A percentile compares a stretch with the other conserved stretches of the same genome.
Conservation (phyloP, 2,329 filamentous ascomycete species). For the Aspergillus neotritici region DNA sequence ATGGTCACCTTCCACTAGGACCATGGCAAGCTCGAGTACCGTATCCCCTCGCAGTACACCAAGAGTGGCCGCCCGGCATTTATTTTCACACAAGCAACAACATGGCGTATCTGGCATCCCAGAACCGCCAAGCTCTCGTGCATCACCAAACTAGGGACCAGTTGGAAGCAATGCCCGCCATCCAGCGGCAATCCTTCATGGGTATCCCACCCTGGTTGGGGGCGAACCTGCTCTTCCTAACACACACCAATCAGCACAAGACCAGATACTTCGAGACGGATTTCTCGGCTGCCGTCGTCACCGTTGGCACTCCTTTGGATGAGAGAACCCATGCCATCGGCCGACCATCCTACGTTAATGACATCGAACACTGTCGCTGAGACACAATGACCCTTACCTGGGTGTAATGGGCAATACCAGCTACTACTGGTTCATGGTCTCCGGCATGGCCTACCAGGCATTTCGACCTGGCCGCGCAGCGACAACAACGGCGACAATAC, state of each 20-base stretch:
- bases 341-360: conserved; percentile 10
- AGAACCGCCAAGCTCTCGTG: conserved; percentile 12
- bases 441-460: no score
- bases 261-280: conserved; percentile 35
- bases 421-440: no score
- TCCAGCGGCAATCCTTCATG: conserved; percentile 3
- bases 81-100: conserved; percentile 27
- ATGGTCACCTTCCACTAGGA: conserved; percentile 11
- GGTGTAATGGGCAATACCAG: no score
- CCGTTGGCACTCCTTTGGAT: conserved; percentile 1
- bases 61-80: conserved; percentile 37
- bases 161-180: conserved; percentile 12
- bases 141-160: conserved; percentile 16
- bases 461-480: no score
- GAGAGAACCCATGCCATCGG: conserved; percentile 5
- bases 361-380: conserved; percentile 1
- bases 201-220: conserved; percentile 26
- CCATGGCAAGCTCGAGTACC: conserved; percentile 36
- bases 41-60: conserved; percentile 34
- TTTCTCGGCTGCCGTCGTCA: conserved; percentile 28
- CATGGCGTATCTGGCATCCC: conserved; percentile 7
- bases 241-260: conserved; percentile 38
- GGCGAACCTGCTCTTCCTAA: conserved; percentile 30
- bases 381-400: no score
- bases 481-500: no score